Conservation (phyloP, 2,329 filamentous ascomycete species). For the Neonectria sp. region DNA sequence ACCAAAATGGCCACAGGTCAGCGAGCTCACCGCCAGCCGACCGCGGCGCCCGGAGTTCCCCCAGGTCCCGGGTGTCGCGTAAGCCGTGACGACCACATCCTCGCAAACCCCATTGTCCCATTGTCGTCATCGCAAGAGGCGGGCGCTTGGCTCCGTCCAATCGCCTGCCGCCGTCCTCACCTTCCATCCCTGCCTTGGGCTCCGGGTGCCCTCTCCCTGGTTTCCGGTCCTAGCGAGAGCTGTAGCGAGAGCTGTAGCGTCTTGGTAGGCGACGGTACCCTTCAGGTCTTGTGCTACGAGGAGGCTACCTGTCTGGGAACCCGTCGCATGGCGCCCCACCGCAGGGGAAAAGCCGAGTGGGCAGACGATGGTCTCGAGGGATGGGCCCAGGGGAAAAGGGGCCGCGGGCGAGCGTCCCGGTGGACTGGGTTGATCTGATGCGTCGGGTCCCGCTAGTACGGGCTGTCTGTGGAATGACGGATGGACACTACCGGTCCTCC, state of each 20-base stretch:
- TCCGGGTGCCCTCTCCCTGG: conserved; percentile 44
- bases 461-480: conserved; percentile 42
- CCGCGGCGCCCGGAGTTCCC: conserved; percentile 19
- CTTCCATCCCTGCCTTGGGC: conserved; percentile 34
- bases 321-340: conserved; percentile 50
- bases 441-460: conserved; percentile 46
- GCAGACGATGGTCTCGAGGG: conserved; percentile 30
- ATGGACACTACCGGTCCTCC: conserved; percentile 30
- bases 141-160: conserved; percentile 43
- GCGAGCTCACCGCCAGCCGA: conserved; percentile 32
- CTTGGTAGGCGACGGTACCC: conserved; percentile 41
- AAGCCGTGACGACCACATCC: conserved; percentile 37
- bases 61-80: conserved; percentile 38
- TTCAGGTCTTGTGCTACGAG: conserved; percentile 44
- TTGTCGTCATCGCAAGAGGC: conserved; percentile 45
- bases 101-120: conserved; percentile 39
- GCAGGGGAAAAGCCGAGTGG: conserved; percentile 50
- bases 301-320: conserved; percentile 40
- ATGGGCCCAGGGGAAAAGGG: conserved; percentile 49
- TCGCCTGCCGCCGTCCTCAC: conserved; percentile 29
- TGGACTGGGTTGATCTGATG: conserved; percentile 51
- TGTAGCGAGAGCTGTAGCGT: conserved; percentile 33
- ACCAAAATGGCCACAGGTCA: conserved; percentile 33
- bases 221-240: conserved; percentile 41
- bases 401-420: conserved; percentile 48